A percentile compares a stretch with the other conserved stretches of the same genome.
Conservation (phyloP, 345 rosid genomes). For the Citrus sp. region DNA sequence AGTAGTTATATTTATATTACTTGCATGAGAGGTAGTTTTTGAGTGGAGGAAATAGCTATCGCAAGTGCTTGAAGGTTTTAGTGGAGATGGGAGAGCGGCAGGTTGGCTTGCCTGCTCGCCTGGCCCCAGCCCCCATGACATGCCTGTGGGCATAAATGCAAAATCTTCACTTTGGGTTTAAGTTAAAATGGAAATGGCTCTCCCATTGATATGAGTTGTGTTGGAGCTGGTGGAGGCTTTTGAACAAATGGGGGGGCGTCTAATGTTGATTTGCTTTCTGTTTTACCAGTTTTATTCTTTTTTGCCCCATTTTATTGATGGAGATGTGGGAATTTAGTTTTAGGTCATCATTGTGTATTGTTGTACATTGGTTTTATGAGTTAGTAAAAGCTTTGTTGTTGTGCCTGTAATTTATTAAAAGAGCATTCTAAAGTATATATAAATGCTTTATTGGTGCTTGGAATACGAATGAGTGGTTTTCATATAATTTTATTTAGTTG, state of each 20-base stretch:
- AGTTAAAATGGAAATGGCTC: conserved; percentile 3
- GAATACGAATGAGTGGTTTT: no score
- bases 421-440: not conserved
- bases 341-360: conserved; percentile 28
- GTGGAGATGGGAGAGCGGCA: conserved; percentile 25
- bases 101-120: conserved; percentile 39
- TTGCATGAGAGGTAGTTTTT: conserved; percentile 20
- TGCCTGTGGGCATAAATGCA: conserved; percentile 21
- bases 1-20: conserved; percentile 22
- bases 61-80: conserved; percentile 18
- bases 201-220: not conserved
- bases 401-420: not conserved
- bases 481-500: no score
- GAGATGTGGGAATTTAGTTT: conserved; percentile 25
- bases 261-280: conserved; percentile 18
- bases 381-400: conserved; percentile 22
- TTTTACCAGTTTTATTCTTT: conserved; percentile 19
- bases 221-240: conserved; percentile 28
- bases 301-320: not conserved
- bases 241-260: not conserved
- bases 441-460: not conserved
- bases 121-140: not conserved
- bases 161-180: conserved; percentile 19
- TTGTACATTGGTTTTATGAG: conserved; percentile 26
- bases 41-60: conserved; percentile 17